Evolutionary conservation across 768 basidiomycete species (phyloP).

Genomic region (Lentinula raphanica): DNA sequence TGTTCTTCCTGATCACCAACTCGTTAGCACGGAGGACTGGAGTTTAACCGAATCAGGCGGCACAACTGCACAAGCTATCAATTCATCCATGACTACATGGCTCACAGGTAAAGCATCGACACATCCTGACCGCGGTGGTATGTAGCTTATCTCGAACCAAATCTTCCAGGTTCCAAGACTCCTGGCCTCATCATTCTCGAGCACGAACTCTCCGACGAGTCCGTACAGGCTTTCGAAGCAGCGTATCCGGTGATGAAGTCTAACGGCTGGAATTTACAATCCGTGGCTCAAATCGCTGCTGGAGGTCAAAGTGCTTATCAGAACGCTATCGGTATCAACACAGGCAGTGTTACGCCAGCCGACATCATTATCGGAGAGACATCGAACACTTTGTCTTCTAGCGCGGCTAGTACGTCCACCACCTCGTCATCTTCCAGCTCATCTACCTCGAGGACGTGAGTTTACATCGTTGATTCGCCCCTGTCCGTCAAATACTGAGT

Average conservation of each 20-base stretch:
- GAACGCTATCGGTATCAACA: neutral
- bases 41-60: constrained; percentile 34
- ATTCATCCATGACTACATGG: constrained; percentile 49
- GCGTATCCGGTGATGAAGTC: constrained; percentile 57
- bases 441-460: neutral
- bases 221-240: constrained; percentile 63
- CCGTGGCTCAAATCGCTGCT: constrained; percentile 43
- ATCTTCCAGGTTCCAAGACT: constrained; percentile 61
- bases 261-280: constrained; percentile 68
- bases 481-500: neutral
- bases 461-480: too few species aligned
- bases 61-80: constrained; percentile 44
- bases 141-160: neutral
- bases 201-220: constrained; percentile 65
- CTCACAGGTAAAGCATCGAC: constrained; percentile 35
- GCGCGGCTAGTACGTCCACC: neutral
- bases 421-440: neutral
- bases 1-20: constrained; percentile 10
- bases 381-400: neutral
- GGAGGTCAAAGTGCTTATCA: neutral
- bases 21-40: constrained; percentile 71
- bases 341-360: neutral
- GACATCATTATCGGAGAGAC: neutral
- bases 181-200: constrained; percentile 82
- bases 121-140: neutral